These are phyloP conservation scores for Candida krabiensis DNA, from an alignment of 805 yeast species.

Conservation along the genomic window DNA sequence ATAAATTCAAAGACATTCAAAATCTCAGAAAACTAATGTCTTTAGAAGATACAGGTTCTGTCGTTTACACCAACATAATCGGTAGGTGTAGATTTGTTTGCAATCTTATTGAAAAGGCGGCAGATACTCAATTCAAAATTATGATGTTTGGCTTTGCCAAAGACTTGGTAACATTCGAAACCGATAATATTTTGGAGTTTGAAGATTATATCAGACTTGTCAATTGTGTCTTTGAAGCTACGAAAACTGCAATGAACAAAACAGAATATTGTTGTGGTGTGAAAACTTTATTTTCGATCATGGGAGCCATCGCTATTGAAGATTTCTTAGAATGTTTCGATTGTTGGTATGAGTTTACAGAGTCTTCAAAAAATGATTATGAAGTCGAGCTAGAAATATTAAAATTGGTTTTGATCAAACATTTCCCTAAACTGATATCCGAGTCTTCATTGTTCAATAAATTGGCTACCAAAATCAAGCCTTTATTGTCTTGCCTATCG, in stretches of 20 bases:
- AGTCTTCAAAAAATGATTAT: constrained; percentile 1
- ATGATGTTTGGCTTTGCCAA: constrained; percentile 15
- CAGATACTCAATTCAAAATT: constrained; percentile 12
- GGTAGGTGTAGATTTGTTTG: constrained; percentile 10
- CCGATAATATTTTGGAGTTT: constrained; percentile 14
- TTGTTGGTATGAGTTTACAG: constrained; percentile 8
- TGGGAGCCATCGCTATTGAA: constrained; percentile 17
- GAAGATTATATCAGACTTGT: constrained; percentile 12
- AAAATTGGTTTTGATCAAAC: constrained; percentile 16
- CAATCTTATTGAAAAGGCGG: constrained; percentile 11
- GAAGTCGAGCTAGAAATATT: constrained; percentile 17
- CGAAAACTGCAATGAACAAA: constrained; percentile 8
- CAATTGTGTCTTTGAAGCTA: constrained; percentile 10
- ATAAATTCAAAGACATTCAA: constrained; percentile 10
- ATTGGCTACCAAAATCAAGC: constrained; percentile 11
- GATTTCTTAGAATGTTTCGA: constrained; percentile 20
- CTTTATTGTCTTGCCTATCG: constrained; percentile 7
- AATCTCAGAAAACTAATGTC: constrained; percentile 13
- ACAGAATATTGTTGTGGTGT: constrained; percentile 14
- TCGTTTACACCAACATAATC: constrained; percentile 9
- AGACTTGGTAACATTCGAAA: constrained; percentile 20
- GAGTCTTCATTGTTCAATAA: constrained; percentile 7
- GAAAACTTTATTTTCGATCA: constrained; percentile 10
- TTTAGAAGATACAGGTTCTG: constrained; percentile 13
- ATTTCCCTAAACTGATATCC: constrained; percentile 5